phyloP scores from a whole-genome alignment of 129 eudicot genomes.

The Centella asiatica region DNA sequence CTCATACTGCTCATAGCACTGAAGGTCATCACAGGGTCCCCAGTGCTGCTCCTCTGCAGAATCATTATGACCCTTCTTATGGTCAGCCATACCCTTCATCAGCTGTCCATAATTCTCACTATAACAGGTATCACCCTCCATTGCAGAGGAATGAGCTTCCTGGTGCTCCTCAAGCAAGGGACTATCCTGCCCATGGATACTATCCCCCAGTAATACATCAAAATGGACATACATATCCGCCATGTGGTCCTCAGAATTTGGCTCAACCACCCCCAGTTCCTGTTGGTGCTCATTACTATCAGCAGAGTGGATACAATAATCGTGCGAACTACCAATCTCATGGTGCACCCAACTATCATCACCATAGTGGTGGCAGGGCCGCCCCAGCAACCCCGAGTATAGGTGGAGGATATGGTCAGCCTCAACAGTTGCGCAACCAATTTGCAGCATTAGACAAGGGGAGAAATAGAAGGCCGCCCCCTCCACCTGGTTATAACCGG shows the following conservation, averaged over 20 bases:
- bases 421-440: constrained; percentile 58
- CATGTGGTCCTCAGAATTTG: constrained; percentile 21
- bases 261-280: constrained; percentile 11
- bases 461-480: constrained; percentile 31
- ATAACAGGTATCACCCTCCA: constrained; percentile 29
- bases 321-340: constrained; percentile 17
- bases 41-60: background rate
- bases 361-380: constrained; percentile 27
- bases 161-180: constrained; percentile 6
- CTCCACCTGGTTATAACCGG: no score
- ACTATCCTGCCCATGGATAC: constrained; percentile 28
- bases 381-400: constrained; percentile 34
- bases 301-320: constrained; percentile 24
- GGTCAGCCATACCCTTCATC: constrained; percentile 27
- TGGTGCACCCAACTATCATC: constrained; percentile 23
- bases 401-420: constrained; percentile 30
- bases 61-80: constrained; percentile 21
- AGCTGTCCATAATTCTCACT: constrained; percentile 18
- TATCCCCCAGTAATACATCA: constrained; percentile 22
- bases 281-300: constrained; percentile 18
- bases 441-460: constrained; percentile 65
- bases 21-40: constrained; percentile 4
- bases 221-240: constrained; percentile 28
- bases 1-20: constrained; percentile 27
- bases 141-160: constrained; percentile 5